Base-by-base conservation (phyloP, 768 basidiomycete species). In the Naganishia onofrii region DNA sequence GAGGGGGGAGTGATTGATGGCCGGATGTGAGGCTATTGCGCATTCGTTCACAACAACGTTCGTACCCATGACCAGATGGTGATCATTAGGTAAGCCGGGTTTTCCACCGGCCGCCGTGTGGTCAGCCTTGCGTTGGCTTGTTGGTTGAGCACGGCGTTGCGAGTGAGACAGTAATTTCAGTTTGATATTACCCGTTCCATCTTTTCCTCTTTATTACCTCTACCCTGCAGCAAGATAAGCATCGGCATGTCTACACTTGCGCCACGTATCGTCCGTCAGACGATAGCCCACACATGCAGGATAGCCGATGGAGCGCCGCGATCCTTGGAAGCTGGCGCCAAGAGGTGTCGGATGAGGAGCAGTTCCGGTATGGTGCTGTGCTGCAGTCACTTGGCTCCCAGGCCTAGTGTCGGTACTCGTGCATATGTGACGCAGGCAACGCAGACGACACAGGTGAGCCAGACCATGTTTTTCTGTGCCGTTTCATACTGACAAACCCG, bases 101-200 rank as follows among this genome's bases (percentile, higher is more conserved):
- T 42, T 15, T 21, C 13, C 34, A 2, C 9, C 57, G 57, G 57
- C 57, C 32, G 57, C 54, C 54, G 28, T 3, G 28, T 3, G 6
- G 13, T 26, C 32, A 29, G 54, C 54, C 38, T n/a, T n/a, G n/a
- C n/a, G n/a, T n/a, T n/a, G n/a, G n/a, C n/a, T n/a, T n/a, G n/a
- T n/a, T n/a, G n/a, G n/a, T n/a, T 34, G 28, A 57, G 31, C 6
- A n/a, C 55, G 23, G 55, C 13, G 42, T 42, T 42, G 42, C 42
- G 32, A 56, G 57, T 58, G 57, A 58, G 57, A 58, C 57, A 38
- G 48, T 38, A 36, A 58, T 34, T 58, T 58, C 57, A 34, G 32
- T n/a, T 36, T 15, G n/a, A 9, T 12, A 2, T 8, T 38, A n/a
- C n/a, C 17, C 9, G 34, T 34, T 6, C 38, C 13, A 1, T 51